These are phyloP conservation scores for Urochloa ruziziensis DNA, from an alignment of 176 grass and related monocot genomes.

Conservation along the genomic window DNA sequence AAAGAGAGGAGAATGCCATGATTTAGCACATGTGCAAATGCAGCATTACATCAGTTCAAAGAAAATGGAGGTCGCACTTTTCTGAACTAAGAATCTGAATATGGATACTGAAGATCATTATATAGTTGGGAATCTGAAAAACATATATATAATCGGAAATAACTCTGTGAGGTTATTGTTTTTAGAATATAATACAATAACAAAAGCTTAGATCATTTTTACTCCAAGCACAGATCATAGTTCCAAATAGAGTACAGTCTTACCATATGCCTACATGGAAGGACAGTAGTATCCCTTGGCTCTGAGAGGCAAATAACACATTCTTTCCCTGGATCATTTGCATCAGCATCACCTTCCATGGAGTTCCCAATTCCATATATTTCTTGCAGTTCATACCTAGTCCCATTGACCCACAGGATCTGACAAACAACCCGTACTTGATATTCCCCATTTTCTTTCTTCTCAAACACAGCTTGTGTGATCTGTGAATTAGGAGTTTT, in stretches of 20 bases:
- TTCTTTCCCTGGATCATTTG: conserved; percentile 93
- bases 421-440: conserved; percentile 81
- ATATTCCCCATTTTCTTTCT: conserved; percentile 78
- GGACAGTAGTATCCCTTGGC: conserved; percentile 94
- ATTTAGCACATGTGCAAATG: conserved; percentile 10
- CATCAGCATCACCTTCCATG: conserved; percentile 74
- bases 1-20: conserved; percentile 20
- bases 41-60: neutral
- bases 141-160: neutral
- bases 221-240: neutral
- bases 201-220: neutral
- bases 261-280: conserved; percentile 99
- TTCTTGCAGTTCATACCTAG: conserved; percentile 90
- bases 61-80: neutral
- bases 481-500: conserved; percentile 83
- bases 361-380: conserved; percentile 99
- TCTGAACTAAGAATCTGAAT: neutral
- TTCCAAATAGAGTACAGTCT: neutral
- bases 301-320: conserved; percentile 98
- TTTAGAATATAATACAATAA: neutral
- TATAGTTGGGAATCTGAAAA: neutral
- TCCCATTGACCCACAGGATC: conserved; percentile 88
- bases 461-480: conserved; percentile 92
- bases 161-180: neutral
- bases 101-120: neutral